Percentiles rank a stretch among this genome's conserved stretches.
These are phyloP conservation scores for Solanum microdontum DNA, from an alignment of 257 asterid genomes.

Conservation along the genomic window DNA sequence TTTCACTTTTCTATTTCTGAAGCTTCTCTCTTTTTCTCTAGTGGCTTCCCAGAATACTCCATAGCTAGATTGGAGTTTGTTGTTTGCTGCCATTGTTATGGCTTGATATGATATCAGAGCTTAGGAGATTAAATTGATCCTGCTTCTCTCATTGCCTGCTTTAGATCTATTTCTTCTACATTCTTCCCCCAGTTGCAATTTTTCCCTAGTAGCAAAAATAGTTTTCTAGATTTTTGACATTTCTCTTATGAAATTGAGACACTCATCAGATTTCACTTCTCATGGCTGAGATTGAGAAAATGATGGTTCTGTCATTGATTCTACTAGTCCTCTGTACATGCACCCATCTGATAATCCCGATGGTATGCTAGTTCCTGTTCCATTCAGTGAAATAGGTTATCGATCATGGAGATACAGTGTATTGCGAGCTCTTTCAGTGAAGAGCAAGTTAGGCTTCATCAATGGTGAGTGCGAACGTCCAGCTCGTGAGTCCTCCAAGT, in stretches of 20 bases:
- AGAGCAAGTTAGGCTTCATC: neutral
- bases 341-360: neutral
- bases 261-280: neutral
- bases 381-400: neutral
- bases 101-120: neutral
- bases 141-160: neutral
- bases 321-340: neutral
- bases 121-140: neutral
- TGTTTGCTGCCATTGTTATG: neutral
- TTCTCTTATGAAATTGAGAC: neutral
- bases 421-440: neutral
- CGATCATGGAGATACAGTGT: neutral
- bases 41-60: neutral
- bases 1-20: neutral
- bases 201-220: neutral
- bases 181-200: neutral
- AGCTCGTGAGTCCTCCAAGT: neutral
- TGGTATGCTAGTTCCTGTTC: neutral
- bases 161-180: neutral
- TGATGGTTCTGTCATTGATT: neutral
- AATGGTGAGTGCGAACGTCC: neutral
- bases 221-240: neutral
- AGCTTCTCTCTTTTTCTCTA: neutral
- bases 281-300: neutral
- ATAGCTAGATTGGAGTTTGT: neutral